Percentiles rank a stretch among this genome's conserved stretches.
Evolutionary conservation across 2,329 filamentous ascomycete species (phyloP).

Genomic region (Epichloe bromicola): DNA sequence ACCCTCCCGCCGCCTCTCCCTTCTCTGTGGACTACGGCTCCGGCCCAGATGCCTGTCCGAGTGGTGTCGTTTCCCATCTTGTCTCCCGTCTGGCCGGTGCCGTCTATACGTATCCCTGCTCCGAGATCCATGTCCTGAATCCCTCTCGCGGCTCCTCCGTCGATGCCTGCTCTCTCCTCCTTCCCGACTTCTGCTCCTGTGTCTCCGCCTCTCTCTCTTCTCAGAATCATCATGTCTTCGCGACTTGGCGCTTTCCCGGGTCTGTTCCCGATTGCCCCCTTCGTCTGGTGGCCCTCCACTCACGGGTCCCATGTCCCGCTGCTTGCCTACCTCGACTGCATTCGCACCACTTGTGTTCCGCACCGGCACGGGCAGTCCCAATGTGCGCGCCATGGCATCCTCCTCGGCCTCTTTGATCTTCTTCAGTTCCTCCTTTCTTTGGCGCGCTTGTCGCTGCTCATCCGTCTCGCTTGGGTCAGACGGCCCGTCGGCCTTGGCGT

Average conservation of each 20-base stretch:
- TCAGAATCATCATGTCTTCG: conserved; percentile 19
- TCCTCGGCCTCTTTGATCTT: conserved; percentile 84
- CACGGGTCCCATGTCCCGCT: conserved; percentile 21
- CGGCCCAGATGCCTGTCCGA: conserved; percentile 2
- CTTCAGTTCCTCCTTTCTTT: conserved; percentile 64
- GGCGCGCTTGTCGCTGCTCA: conserved; percentile 44
- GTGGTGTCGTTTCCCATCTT: conserved; percentile 4
- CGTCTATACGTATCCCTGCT: conserved; percentile 8
- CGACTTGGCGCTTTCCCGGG: conserved; percentile 15
- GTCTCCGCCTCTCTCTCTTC: conserved; percentile 19
- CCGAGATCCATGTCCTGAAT: conserved; percentile 6
- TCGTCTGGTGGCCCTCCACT: conserved; percentile 11
- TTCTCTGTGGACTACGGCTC: conserved; percentile 3
- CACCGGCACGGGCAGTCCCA: conserved; percentile 63
- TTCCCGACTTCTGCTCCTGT: conserved; percentile 22
- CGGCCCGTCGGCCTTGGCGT: conserved; percentile 40
- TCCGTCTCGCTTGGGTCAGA: conserved; percentile 39
- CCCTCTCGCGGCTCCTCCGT: conserved; percentile 12
- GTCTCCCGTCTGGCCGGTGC: background rate
- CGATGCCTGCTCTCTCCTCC: conserved; percentile 17
- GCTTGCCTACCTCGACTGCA: conserved; percentile 47
- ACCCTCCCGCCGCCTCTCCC: conserved; percentile 12
- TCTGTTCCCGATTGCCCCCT: conserved; percentile 14
- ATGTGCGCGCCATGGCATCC: conserved; percentile 70
- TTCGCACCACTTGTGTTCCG: conserved; percentile 51